Base-by-base conservation (phyloP, 1,284 basidiomycete genomes). In the Tylopilus sp. region DNA sequence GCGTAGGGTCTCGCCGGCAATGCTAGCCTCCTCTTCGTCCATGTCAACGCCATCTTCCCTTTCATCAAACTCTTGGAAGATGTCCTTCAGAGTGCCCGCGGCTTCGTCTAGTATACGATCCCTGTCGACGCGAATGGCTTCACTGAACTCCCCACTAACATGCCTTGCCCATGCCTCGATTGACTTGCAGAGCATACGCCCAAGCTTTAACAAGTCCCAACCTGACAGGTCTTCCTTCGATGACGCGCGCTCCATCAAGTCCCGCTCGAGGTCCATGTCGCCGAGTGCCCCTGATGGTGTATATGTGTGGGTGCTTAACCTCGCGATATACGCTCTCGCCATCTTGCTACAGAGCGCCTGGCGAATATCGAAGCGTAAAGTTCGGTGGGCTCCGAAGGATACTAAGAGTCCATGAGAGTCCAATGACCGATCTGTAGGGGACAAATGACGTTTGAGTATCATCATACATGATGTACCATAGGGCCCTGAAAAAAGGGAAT, bases 211-310 rank as follows among this genome's bases (percentile, higher is more conserved):
- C 14, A 83, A 73, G 50, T 85, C 82, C 81, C 84, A 86, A 4
- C 76, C 77, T 42, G 71, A 74, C 14, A 75, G 67, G 36, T 82
- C 80, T 43, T 85, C 80, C 58, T 78, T 80, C 2, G 80, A 73
- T 83, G 83, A 88, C 0, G 84, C 85, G 2, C 77, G 76, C 55
- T 85, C 83, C 74, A 88, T 76, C 42, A 87, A 62, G 17, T 81
- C 79, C 36, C 70, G 70, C 49, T 80, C 80, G 12, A 88, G 62
- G 44, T 79, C 77, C 57, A 85, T 70, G 38, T 77, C 71, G 1
- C 74, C 75, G 0, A 82, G 80, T 4, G 75, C 77, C 21, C 83
- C 83, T 1, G 83, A 78, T 35, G 74, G 73, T 0, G 80, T 75
- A 52, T 83, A 84, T 6, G 71, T 70, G 7, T 73, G 59, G 2